These are phyloP conservation scores for Scalesia atractyloides DNA, from an alignment of 129 eudicot genomes.

Conservation along the genomic window DNA sequence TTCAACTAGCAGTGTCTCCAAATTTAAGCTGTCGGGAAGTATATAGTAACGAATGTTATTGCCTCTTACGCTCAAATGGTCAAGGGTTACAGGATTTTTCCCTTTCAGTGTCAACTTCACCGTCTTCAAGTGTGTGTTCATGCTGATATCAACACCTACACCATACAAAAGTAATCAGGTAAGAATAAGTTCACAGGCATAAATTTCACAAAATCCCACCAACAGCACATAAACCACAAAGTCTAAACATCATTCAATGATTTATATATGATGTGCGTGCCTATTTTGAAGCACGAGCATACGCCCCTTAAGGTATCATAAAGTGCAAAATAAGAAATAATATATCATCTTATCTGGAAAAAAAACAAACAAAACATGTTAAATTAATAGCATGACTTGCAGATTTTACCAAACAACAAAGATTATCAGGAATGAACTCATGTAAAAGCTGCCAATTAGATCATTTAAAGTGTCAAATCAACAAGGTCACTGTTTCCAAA, in stretches of 20 bases:
- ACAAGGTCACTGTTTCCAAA: background rate
- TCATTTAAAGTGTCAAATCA: background rate
- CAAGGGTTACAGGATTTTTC: conserved; percentile 75
- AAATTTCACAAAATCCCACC: background rate
- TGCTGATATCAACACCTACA: conserved; percentile 80
- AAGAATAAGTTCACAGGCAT: background rate
- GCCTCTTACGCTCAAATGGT: conserved; percentile 81
- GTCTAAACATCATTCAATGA: background rate
- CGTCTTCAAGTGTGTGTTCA: conserved; percentile 88
- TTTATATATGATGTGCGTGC: background rate
- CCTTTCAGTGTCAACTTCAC: conserved; percentile 80
- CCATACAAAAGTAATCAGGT: conserved; percentile 9
- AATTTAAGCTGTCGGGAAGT: conserved; percentile 78
- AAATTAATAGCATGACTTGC: background rate
- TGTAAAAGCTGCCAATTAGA: background rate
- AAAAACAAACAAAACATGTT: background rate
- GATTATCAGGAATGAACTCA: background rate
- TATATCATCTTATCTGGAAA: no score
- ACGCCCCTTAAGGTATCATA: background rate
- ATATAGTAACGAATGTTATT: conserved; percentile 80
- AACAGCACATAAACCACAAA: background rate
- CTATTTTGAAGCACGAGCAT: background rate
- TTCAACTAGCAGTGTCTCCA: conserved; percentile 77
- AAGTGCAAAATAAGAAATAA: background rate
- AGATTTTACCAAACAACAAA: background rate